Evolutionary conservation across 345 rosid species (phyloP), one percentile per base, ranked within the genome.

Genomic region (Zanthoxylum bungeanum): DNA sequence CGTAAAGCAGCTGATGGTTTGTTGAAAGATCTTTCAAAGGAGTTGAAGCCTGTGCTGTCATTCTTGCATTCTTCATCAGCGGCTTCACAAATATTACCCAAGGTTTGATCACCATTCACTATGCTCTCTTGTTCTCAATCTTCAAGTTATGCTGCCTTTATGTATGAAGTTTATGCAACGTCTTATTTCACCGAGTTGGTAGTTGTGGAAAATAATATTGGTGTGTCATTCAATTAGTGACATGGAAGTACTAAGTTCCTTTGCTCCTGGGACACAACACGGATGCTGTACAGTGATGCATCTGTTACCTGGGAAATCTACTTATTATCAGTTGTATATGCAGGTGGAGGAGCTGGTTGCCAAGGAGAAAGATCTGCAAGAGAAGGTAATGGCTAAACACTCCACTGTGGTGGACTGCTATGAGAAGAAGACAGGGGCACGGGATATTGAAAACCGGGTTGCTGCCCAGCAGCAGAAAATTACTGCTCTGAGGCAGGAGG

Each of bases 321-420:
- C 75, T 58, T 36, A 14, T 33, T 37, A 46, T 53, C 11, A 31
- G 60, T 37, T 59, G 7, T 76, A 46, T 31, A n/a, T 44, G n/a
- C 66, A 93, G 99, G 93, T 95, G 17, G 98, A 87, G 79, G 94
- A 91, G 78, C 85, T 95, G 72, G 85, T 87, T 75, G 82, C 73
- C 6, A 95, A 88, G 85, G 98, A 91, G 83, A 88, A 75, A 76
- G 99, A 93, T 63, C 80, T 95, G 80, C 92, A 91, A 80, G 98
- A 92, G 77, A 91, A 83, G 82, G 74, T 88, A 78, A 83, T 85
- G 82, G 75, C 70, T 21, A 80, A 85, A 66, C 87, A 83, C 80
- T 72, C 93, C 1, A 82, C 87, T 17, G 87, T 91, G 70, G 98
- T 92, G 27, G 93, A 88, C 39, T 82, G 87, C 62, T 82, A 85